Percentiles rank a stretch among this genome's conserved stretches.
Evolutionary conservation across 2,329 filamentous ascomycete genomes (phyloP).

Genomic region (Capronia americana): DNA sequence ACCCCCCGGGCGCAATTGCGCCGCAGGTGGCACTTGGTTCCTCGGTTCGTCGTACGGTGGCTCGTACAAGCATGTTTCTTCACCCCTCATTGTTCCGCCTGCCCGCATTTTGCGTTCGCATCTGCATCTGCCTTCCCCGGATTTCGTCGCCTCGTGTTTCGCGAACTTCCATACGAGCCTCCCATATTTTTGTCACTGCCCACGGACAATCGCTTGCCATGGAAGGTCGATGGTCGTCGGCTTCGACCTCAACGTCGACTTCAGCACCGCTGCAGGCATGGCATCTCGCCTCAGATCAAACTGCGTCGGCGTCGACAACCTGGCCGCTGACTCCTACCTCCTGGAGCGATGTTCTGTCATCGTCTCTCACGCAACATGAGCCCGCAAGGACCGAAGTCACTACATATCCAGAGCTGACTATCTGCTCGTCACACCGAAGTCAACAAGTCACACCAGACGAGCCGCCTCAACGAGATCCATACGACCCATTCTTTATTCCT

Average conservation of each 20-base stretch:
- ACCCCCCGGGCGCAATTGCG: background rate
- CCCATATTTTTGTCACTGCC: background rate
- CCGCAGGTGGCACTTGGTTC: background rate
- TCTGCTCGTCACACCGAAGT: background rate
- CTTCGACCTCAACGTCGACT: background rate
- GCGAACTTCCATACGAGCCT: background rate
- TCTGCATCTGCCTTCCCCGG: background rate
- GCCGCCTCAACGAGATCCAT: slow-evolving; percentile 13
- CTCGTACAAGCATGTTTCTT: background rate
- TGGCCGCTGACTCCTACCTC: background rate
- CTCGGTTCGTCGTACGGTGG: background rate
- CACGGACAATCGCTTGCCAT: background rate
- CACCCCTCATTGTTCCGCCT: slow-evolving; percentile 2
- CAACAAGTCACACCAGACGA: background rate
- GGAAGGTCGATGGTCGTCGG: background rate
- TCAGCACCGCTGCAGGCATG: background rate
- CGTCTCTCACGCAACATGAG: background rate
- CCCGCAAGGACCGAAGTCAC: background rate
- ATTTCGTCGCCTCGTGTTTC: slow-evolving; percentile 1
- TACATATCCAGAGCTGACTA: background rate
- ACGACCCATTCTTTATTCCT: slow-evolving; percentile 34
- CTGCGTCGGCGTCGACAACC: background rate
- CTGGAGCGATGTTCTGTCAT: background rate
- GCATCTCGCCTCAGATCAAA: background rate
- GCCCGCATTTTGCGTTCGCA: background rate